These are phyloP conservation scores for Lignosus rhinocerotis DNA, from an alignment of 1,284 basidiomycete genomes.

Conservation along the genomic window DNA sequence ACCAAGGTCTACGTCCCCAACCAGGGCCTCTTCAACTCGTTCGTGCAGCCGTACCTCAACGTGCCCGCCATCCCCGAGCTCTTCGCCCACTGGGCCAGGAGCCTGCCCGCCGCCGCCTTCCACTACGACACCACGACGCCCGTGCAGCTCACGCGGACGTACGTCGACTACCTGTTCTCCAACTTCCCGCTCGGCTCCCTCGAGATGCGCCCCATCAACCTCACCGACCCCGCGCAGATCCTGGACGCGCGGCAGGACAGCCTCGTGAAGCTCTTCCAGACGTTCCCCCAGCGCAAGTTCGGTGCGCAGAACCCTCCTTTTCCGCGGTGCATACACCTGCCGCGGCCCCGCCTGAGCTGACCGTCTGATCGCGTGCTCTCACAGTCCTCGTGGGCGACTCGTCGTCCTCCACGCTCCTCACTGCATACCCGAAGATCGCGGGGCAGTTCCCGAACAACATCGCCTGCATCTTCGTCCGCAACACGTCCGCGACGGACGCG, in stretches of 20 bases:
- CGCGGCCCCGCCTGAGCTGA: too few species aligned
- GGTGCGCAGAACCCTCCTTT: slow-evolving; percentile 11
- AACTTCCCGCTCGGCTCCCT: slow-evolving; percentile 35
- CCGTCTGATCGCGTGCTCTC: not conserved
- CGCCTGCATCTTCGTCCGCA: slow-evolving; percentile 35
- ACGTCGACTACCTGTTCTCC: slow-evolving; percentile 33
- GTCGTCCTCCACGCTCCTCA: slow-evolving; percentile 33
- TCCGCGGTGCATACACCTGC: not conserved
- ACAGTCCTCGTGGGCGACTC: slow-evolving; percentile 34
- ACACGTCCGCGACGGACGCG: slow-evolving; percentile 33
- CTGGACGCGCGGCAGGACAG: slow-evolving; percentile 32
- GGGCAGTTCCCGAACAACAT: slow-evolving; percentile 32
- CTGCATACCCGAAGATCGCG: slow-evolving; percentile 33
- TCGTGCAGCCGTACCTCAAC: slow-evolving; percentile 33
- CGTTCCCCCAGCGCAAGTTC: slow-evolving; percentile 34
- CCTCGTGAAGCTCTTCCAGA: slow-evolving; percentile 33
- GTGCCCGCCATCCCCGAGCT: slow-evolving; percentile 33
- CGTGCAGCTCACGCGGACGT: slow-evolving; percentile 33
- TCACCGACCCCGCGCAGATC: slow-evolving; percentile 31
- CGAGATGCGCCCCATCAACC: slow-evolving; percentile 36
- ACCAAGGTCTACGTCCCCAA: slow-evolving; percentile 35
- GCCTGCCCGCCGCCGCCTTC: slow-evolving; percentile 31
- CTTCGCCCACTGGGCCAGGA: slow-evolving; percentile 30
- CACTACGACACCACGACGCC: slow-evolving; percentile 38
- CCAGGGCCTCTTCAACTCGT: slow-evolving; percentile 34